Evolutionary conservation across 1,284 basidiomycete genomes (phyloP), one percentile per base, ranked within the genome.

Genomic region (Phylloporus sp.): DNA sequence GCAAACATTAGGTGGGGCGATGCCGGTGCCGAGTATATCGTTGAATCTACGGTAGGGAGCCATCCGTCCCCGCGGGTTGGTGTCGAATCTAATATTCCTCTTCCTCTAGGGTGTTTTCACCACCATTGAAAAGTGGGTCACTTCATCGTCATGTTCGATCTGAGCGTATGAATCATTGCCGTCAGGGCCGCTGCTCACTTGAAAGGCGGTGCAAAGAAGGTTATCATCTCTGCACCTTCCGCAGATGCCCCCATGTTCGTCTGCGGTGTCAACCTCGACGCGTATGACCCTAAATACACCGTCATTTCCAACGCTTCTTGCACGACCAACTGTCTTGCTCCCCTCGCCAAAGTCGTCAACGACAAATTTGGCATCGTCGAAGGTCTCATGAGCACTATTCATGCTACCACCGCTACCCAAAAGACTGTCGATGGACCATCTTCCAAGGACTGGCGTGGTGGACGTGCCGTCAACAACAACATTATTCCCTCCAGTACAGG

Each of bases 141-240:
- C 15, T 34, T 52, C 1, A n/a, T 47, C 54, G 56, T 65, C 66
- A 31, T 58, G 62, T 55, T 54, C 6, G 24, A 20, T 55, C 10
- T 58, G 34, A 54, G 60, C 40, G 39, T 13, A 56, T 52, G 17
- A 46, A 46, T 57, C 18, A 55, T 50, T 18, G 10, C 28, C 58
- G 50, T 58, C 32, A 96, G 94, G 86, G 97, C 98, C 65, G 86
- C 86, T 61, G 90, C 89, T 72, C 97, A 99, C 86, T 86, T 99
- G 83, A 96, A 98, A 84, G 97, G 98, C 77, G 98, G 98, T 80
- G 97, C 98, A 79, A 98, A 99, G 91, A 99, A 98, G 87, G 97
- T 99, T 78, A 87, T 99, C 84, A 99, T 99, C 88, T 98, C 97
- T 71, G 98, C 97, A 62, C 97, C 97, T 73, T 99, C 98, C 32